Conservation (phyloP, 805 yeast species). For the Metschnikowia koreensis region DNA sequence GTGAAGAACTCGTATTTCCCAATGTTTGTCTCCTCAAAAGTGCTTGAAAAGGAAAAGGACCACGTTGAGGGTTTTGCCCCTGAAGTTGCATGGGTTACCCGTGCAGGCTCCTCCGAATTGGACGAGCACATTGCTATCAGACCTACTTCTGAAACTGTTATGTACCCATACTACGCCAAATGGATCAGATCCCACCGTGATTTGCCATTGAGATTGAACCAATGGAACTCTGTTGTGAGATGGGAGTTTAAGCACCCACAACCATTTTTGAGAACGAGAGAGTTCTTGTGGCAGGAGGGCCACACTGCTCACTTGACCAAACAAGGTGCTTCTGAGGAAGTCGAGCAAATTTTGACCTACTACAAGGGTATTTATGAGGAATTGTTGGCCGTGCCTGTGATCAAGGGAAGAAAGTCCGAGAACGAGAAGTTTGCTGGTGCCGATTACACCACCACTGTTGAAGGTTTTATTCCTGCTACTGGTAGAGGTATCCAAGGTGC, state of each 20-base stretch:
- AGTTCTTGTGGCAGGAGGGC: conserved; percentile 99
- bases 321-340: conserved; percentile 82
- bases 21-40: conserved; percentile 92
- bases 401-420: conserved; percentile 93
- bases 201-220: conserved; percentile 92
- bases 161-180: conserved; percentile 99
- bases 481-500: conserved; percentile 99
- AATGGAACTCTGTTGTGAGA: conserved; percentile 99
- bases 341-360: conserved; percentile 77
- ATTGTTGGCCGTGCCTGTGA: conserved; percentile 93
- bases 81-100: conserved; percentile 99
- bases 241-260: conserved; percentile 99
- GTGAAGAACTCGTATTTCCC: conserved; percentile 97
- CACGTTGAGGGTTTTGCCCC: conserved; percentile 99
- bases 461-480: conserved; percentile 95
- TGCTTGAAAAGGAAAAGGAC: conserved; percentile 95
- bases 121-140: conserved; percentile 99
- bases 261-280: conserved; percentile 98
- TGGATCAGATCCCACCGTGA: conserved; percentile 99
- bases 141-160: conserved; percentile 99
- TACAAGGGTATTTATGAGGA: conserved; percentile 86
- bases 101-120: conserved; percentile 88
- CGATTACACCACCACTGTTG: conserved; percentile 89
- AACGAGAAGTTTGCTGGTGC: conserved; percentile 99
- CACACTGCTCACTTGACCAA: conserved; percentile 93